phyloP scores from a whole-genome alignment of 345 rosid genomes.

The Eucalyptus curtisii region DNA sequence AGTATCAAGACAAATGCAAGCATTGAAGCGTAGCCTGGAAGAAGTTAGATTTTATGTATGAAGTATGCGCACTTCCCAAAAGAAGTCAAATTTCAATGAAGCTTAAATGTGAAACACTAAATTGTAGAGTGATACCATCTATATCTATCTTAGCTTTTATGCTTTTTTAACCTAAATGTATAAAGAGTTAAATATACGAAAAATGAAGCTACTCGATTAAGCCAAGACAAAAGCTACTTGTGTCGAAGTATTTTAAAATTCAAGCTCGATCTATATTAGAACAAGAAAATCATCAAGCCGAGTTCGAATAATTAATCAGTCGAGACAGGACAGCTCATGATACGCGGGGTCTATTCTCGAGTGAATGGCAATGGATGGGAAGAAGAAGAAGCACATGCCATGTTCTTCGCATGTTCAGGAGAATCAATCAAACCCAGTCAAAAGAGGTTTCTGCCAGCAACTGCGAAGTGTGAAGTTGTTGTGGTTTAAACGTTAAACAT shows the following conservation, averaged over 20 bases:
- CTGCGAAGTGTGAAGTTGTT: not conserved
- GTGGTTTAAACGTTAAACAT: not conserved
- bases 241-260: too few species aligned
- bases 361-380: not conserved
- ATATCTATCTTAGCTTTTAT: too few species aligned
- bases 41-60: too few species aligned
- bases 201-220: too few species aligned
- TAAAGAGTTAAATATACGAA: too few species aligned
- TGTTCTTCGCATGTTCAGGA: not conserved
- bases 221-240: too few species aligned
- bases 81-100: too few species aligned
- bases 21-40: not conserved
- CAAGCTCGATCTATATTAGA: not conserved
- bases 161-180: too few species aligned
- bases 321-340: not conserved
- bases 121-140: too few species aligned
- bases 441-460: not conserved
- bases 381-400: not conserved
- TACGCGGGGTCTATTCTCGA: not conserved
- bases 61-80: too few species aligned
- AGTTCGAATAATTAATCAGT: not conserved
- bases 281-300: not conserved
- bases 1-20: not conserved
- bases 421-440: not conserved
- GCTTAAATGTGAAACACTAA: not conserved